Conservation (phyloP, 352 stramenopile species). For the Paralagenidium karlingii region DNA sequence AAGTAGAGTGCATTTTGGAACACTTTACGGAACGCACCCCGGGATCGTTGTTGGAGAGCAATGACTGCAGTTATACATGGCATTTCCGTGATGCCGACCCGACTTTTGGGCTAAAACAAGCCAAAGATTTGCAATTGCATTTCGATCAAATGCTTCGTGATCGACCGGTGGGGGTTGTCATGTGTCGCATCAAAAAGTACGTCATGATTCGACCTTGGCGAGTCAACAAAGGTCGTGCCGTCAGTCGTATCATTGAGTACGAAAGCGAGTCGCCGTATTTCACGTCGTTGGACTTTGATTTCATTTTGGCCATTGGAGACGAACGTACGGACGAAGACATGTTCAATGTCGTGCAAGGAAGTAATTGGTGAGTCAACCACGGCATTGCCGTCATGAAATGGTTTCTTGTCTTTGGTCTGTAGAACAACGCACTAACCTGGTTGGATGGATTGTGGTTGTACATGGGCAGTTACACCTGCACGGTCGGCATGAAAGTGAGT, state of each 20-base stretch:
- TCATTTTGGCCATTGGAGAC: conserved; percentile 76
- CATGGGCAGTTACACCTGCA: conserved; percentile 83
- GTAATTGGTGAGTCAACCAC: too few relatives aligned
- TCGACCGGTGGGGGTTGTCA: conserved; percentile 70
- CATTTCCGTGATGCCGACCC: conserved; percentile 80
- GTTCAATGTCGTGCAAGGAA: conserved; percentile 83
- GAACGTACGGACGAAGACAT: conserved; percentile 85
- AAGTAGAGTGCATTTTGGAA: conserved; percentile 76
- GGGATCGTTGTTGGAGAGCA: conserved; percentile 71
- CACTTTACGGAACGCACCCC: conserved; percentile 82
- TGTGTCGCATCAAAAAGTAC: conserved; percentile 85
- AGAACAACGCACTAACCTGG: too few relatives aligned
- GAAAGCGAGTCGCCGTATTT: conserved; percentile 66
- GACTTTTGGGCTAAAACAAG: conserved; percentile 75
- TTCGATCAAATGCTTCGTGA: conserved; percentile 85
- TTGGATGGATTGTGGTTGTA: too few relatives aligned
- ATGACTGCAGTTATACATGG: conserved; percentile 82
- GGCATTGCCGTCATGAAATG: too few relatives aligned
- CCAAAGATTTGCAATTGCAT: conserved; percentile 82
- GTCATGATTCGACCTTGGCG: conserved; percentile 76
- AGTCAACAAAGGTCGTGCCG: conserved; percentile 77
- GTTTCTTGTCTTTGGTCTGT: too few relatives aligned
- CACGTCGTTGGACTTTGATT: conserved; percentile 67
- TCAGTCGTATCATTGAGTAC: conserved; percentile 76
- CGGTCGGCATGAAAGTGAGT: conserved; percentile 80